phyloP scores from a whole-genome alignment of 2,329 filamentous ascomycete species.

The Penicillium sp. region DNA sequence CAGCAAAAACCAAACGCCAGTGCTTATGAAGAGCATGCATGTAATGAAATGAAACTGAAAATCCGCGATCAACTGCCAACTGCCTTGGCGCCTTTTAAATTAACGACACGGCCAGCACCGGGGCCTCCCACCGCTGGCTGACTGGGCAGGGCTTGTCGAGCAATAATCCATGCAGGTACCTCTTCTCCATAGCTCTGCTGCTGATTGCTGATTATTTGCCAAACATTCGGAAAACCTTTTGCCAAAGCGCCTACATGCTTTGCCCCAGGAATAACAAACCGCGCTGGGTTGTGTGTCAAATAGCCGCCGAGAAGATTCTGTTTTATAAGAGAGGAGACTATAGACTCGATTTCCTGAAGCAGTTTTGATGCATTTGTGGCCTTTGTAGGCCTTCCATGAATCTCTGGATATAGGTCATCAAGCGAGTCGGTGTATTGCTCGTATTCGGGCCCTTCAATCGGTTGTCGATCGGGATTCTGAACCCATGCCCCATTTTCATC shows the following conservation, averaged over 20 bases:
- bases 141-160: constrained; percentile 9
- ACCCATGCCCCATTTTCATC: constrained; percentile 27
- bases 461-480: constrained; percentile 20
- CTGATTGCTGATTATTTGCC: constrained; percentile 62
- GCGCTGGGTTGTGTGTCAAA: constrained; percentile 69
- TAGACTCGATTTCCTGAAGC: constrained; percentile 65
- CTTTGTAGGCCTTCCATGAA: constrained; percentile 44
- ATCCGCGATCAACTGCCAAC: constrained; percentile 36
- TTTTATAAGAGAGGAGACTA: constrained; percentile 70
- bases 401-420: constrained; percentile 49
- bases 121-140: constrained; percentile 20
- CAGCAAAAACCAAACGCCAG: not conserved
- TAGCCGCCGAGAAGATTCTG: constrained; percentile 82
- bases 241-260: constrained; percentile 36
- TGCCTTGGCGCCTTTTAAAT: constrained; percentile 53
- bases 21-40: not conserved
- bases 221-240: constrained; percentile 66
- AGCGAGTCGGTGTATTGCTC: constrained; percentile 32
- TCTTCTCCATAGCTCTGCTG: constrained; percentile 55
- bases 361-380: constrained; percentile 41
- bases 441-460: constrained; percentile 27
- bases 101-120: constrained; percentile 54
- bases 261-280: constrained; percentile 78
- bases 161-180: constrained; percentile 72
- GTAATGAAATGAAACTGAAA: not conserved